These are phyloP conservation scores for Alternaria burnsii DNA, from an alignment of 2,329 filamentous ascomycete species.

Conservation along the genomic window DNA sequence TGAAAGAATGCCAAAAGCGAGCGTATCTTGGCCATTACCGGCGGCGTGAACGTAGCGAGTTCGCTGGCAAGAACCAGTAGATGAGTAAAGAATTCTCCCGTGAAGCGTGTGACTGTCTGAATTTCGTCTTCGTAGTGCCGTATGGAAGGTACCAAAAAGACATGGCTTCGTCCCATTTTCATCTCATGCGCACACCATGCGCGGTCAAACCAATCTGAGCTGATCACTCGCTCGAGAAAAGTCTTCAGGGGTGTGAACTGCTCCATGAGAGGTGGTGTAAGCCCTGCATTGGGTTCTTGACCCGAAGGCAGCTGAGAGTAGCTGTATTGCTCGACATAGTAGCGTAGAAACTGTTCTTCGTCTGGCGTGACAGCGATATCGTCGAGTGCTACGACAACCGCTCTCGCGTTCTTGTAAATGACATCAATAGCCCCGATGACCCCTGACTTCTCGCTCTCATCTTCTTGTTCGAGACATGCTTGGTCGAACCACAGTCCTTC, in stretches of 20 bases:
- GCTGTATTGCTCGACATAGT: conserved; percentile 52
- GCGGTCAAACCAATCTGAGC: conserved; percentile 55
- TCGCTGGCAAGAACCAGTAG: conserved; percentile 49
- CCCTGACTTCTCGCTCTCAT: conserved; percentile 51
- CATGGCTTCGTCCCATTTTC: conserved; percentile 50
- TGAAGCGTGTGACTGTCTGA: conserved; percentile 49
- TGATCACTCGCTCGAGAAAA: conserved; percentile 49
- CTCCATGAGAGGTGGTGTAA: conserved; percentile 44
- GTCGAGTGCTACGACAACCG: conserved; percentile 54
- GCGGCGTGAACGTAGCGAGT: conserved; percentile 18
- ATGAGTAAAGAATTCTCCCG: conserved; percentile 53
- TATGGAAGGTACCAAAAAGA: conserved; percentile 53
- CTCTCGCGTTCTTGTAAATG: conserved; percentile 54
- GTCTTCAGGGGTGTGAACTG: conserved; percentile 30
- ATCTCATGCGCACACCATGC: conserved; percentile 59
- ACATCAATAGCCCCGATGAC: conserved; percentile 54
- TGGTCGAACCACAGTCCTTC: conserved; percentile 59
- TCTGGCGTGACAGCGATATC: conserved; percentile 49
- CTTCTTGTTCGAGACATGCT: conserved; percentile 55
- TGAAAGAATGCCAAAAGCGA: conserved; percentile 35
- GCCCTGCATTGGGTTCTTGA: conserved; percentile 36
- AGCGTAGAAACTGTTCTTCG: conserved; percentile 49
- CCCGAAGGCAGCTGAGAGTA: conserved; percentile 26
- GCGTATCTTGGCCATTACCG: conserved; percentile 27
- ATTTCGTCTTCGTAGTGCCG: conserved; percentile 31